Percentiles rank a stretch among this genome's conserved stretches.
phyloP scores from a whole-genome alignment of 257 asterid species.

The Penstemon davidsonii region DNA sequence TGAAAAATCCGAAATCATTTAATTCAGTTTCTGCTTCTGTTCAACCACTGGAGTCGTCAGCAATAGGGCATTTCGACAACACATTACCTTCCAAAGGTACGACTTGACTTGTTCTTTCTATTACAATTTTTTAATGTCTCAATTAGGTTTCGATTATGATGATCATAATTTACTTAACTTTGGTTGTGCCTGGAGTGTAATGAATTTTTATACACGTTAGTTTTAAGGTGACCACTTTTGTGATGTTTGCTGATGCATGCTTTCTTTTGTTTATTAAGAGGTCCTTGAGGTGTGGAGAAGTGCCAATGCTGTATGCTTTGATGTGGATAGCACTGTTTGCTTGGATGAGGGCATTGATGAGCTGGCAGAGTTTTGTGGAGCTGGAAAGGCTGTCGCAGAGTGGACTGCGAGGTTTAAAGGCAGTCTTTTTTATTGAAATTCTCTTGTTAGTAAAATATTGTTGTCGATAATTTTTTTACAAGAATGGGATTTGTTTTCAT shows the following conservation, averaged over 20 bases:
- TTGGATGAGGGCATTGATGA: conserved; percentile 97
- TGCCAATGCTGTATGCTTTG: conserved; percentile 86
- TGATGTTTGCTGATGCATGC: conserved; percentile 28
- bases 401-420: conserved; percentile 80
- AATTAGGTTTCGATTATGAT: background rate
- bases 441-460: conserved; percentile 3
- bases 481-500: conserved; percentile 2
- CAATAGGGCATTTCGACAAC: conserved; percentile 48
- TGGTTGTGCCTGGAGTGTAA: background rate
- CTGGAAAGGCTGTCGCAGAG: conserved; percentile 93
- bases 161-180: background rate
- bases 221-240: background rate
- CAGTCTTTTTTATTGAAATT: background rate
- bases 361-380: conserved; percentile 95
- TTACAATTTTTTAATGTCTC: background rate
- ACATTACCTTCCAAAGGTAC: conserved; percentile 76
- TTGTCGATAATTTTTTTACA: background rate
- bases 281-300: conserved; percentile 72
- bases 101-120: background rate
- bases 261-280: conserved; percentile 52
- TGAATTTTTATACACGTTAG: background rate
- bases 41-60: conserved; percentile 56
- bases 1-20: conserved; percentile 44
- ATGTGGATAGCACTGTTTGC: conserved; percentile 97
- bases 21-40: conserved; percentile 54